Conservation (phyloP, 1,139 yeast genomes). For the Candida tropicalis region DNA sequence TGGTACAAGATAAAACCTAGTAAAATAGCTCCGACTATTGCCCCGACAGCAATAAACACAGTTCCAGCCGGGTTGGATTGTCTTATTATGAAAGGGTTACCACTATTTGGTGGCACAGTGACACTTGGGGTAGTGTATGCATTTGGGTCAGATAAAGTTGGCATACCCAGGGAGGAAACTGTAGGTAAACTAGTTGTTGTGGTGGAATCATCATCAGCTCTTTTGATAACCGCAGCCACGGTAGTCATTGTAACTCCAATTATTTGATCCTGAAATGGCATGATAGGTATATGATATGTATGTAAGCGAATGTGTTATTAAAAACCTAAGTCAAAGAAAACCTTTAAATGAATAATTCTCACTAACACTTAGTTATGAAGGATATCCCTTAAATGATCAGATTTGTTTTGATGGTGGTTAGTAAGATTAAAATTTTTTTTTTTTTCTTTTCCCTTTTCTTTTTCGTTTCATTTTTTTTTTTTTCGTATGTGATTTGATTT, state of each 20-base stretch:
- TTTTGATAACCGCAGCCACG: slow-evolving; percentile 11
- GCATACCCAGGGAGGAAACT: slow-evolving; percentile 16
- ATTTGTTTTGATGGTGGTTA: not conserved
- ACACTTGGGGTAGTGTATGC: slow-evolving; percentile 56
- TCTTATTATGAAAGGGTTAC: slow-evolving; percentile 64
- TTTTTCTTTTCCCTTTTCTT: not conserved
- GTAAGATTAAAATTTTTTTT: not conserved
- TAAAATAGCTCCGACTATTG: slow-evolving; percentile 60
- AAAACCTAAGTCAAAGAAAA: not conserved
- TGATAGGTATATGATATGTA: not conserved
- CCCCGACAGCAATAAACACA: slow-evolving; percentile 79
- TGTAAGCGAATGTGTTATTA: not conserved
- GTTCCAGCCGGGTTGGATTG: slow-evolving; percentile 66
- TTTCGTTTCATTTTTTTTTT: not conserved
- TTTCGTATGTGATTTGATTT: slow-evolving; percentile 1
- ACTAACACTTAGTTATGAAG: too few relatives aligned
- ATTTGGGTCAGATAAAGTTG: slow-evolving; percentile 18
- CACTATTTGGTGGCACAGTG: slow-evolving; percentile 59
- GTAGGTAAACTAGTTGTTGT: slow-evolving; percentile 8
- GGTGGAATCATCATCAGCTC: slow-evolving; percentile 15
- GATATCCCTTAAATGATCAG: not conserved
- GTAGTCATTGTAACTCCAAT: slow-evolving; percentile 10
- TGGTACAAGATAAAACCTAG: slow-evolving; percentile 46
- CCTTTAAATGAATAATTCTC: not conserved
- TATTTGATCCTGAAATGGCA: slow-evolving; percentile 8